A percentile compares a stretch with the other conserved stretches of the same genome.
Conservation (phyloP, 2,329 filamentous ascomycete species). For the Pleurostoma richardsiae region DNA sequence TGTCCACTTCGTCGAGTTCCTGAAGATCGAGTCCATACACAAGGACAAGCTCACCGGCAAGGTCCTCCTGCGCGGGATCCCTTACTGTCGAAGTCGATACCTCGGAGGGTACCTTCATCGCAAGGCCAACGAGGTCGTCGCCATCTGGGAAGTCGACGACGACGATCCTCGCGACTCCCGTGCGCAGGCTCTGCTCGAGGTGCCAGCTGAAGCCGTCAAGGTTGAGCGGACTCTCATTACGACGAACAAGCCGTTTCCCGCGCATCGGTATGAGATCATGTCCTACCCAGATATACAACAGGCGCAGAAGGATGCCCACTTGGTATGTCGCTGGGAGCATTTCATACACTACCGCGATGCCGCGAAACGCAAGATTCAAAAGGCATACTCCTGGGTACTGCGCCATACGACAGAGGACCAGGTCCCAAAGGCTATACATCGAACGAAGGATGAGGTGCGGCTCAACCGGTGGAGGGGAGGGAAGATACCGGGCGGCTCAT, state of each 20-base stretch:
- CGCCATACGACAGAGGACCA: constrained; percentile 17
- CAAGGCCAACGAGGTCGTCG: constrained; percentile 37
- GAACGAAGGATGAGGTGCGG: constrained; percentile 18
- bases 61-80: constrained; percentile 31
- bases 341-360: constrained; percentile 23
- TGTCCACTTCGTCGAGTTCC: constrained; percentile 24
- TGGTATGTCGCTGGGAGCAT: constrained; percentile 51
- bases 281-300: constrained; percentile 15
- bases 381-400: constrained; percentile 28
- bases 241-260: constrained; percentile 50
- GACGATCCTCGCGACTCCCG: constrained; percentile 24
- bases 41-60: constrained; percentile 20
- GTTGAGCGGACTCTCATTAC: constrained; percentile 36
- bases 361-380: constrained; percentile 10
- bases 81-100: constrained; percentile 27
- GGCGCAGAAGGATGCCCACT: constrained; percentile 20
- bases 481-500: constrained; percentile 31
- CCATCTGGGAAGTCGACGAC: constrained; percentile 32
- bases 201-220: constrained; percentile 31
- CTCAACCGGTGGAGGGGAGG: constrained; percentile 31
- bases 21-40: constrained; percentile 31
- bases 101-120: constrained; percentile 29
- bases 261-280: constrained; percentile 18
- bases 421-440: constrained; percentile 16
- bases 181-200: constrained; percentile 34